Conservation (phyloP, 2,329 filamentous ascomycete genomes). For the Monosporascus cannonballus region DNA sequence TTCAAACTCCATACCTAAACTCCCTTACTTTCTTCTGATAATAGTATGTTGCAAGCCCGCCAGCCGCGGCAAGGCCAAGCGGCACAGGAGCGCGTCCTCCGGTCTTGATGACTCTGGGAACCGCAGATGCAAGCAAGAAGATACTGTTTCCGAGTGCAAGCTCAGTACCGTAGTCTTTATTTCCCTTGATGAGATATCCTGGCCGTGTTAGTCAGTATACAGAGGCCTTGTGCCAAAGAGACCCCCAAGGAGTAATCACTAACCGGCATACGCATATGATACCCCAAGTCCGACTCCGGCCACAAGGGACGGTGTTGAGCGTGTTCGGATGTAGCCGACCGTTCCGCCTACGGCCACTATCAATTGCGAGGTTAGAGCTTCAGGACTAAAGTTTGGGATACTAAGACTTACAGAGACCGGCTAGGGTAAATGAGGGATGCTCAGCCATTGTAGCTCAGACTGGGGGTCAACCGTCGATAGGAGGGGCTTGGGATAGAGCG, state of each 20-base stretch:
- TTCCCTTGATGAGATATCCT: slow-evolving; percentile 36
- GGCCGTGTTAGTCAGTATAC: background rate
- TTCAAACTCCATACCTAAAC: slow-evolving; percentile 32
- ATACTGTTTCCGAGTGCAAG: slow-evolving; percentile 34
- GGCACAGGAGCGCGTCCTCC: slow-evolving; percentile 30
- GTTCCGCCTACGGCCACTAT: slow-evolving; percentile 28
- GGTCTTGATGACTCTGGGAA: slow-evolving; percentile 33
- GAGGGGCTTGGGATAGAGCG: too few relatives aligned
- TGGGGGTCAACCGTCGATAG: too few relatives aligned
- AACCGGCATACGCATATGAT: slow-evolving; percentile 27
- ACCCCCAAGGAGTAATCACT: background rate
- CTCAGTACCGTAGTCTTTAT: slow-evolving; percentile 36
- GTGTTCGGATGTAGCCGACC: slow-evolving; percentile 23
- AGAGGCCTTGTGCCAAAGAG: background rate
- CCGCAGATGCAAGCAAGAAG: slow-evolving; percentile 29
- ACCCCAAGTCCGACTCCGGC: slow-evolving; percentile 26
- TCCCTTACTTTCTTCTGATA: slow-evolving; percentile 37
- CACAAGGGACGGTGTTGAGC: slow-evolving; percentile 27
- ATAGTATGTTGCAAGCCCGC: slow-evolving; percentile 32
- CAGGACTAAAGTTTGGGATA: background rate
- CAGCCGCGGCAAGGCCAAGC: slow-evolving; percentile 26
- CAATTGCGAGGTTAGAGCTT: background rate
- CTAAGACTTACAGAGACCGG: slow-evolving; percentile 29
- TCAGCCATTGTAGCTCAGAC: slow-evolving; percentile 26
- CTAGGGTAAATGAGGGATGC: slow-evolving; percentile 35